Evolutionary conservation across 1,284 basidiomycete species (phyloP).

Genomic region (Pascua sp.): DNA sequence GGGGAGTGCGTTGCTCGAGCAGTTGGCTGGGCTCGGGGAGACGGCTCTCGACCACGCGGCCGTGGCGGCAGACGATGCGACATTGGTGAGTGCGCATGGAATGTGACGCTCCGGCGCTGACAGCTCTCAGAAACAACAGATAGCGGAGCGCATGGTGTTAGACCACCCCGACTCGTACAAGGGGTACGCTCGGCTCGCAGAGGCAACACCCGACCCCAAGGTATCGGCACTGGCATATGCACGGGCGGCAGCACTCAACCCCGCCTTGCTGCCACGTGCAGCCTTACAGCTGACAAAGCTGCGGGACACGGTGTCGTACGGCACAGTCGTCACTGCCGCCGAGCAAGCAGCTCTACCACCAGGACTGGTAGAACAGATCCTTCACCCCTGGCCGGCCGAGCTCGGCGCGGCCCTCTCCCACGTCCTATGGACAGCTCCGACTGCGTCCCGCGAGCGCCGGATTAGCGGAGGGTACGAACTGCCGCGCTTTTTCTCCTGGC

Average conservation of each 20-base stretch:
- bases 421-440: conserved; percentile 16
- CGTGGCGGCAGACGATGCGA: conserved; percentile 1
- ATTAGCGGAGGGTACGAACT: conserved; percentile 51
- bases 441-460: conserved; percentile 12
- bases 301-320: conserved; percentile 50
- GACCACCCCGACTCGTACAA: conserved; percentile 49
- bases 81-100: neutral
- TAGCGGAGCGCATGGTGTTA: conserved; percentile 45
- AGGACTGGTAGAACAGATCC: conserved; percentile 41
- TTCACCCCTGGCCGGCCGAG: conserved; percentile 52
- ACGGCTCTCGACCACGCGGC: conserved; percentile 49
- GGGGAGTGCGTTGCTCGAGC: conserved; percentile 46
- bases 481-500: conserved; percentile 61
- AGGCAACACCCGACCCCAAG: conserved; percentile 51
- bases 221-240: conserved; percentile 59
- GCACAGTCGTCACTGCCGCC: conserved; percentile 52
- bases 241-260: conserved; percentile 51
- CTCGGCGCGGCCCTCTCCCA: conserved; percentile 37
- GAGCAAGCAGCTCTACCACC: conserved; percentile 41
- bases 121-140: conserved; percentile 12
- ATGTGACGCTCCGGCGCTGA: too few relatives aligned
- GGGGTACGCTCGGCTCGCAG: conserved; percentile 57
- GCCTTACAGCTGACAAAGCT: neutral
- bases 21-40: conserved; percentile 47
- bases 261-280: conserved; percentile 26